These are phyloP conservation scores for Mycena vitilis DNA, from an alignment of 768 basidiomycete species.

Conservation along the genomic window DNA sequence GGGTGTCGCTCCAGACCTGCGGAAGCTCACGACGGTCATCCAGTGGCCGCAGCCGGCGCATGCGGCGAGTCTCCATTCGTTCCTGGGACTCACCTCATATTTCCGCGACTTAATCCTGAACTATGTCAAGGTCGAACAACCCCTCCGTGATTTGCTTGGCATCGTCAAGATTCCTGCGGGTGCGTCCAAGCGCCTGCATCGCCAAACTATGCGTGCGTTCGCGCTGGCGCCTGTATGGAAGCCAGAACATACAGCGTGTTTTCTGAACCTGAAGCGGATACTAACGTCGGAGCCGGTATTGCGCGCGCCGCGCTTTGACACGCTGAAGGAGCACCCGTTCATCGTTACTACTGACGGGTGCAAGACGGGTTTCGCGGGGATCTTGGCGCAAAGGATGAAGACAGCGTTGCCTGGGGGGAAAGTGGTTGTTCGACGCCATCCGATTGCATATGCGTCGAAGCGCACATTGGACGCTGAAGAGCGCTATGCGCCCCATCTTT, in stretches of 20 bases:
- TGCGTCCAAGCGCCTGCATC: conserved; percentile 41
- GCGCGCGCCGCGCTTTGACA: conserved; percentile 38
- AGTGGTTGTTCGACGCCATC: conserved; percentile 36
- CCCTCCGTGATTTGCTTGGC: conserved; percentile 45
- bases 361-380: conserved; percentile 42
- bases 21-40: conserved; percentile 52
- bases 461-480: conserved; percentile 45
- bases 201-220: conserved; percentile 37
- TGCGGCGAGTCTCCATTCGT: conserved; percentile 43
- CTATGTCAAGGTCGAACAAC: conserved; percentile 46
- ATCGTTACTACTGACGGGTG: conserved; percentile 44
- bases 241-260: conserved; percentile 38
- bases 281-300: conserved; percentile 40
- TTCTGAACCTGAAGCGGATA: conserved; percentile 38
- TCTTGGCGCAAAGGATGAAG: conserved; percentile 39
- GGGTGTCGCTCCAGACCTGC: conserved; percentile 49
- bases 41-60: conserved; percentile 46
- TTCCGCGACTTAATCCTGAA: conserved; percentile 49
- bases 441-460: conserved; percentile 49
- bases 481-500: conserved; percentile 45
- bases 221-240: conserved; percentile 32
- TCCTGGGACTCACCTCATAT: conserved; percentile 49
- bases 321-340: conserved; percentile 41
- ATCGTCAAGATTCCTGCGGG: conserved; percentile 34
- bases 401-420: conserved; percentile 29